Conservation (phyloP, 2,329 filamentous ascomycete genomes). For the Claviceps cyperi region DNA sequence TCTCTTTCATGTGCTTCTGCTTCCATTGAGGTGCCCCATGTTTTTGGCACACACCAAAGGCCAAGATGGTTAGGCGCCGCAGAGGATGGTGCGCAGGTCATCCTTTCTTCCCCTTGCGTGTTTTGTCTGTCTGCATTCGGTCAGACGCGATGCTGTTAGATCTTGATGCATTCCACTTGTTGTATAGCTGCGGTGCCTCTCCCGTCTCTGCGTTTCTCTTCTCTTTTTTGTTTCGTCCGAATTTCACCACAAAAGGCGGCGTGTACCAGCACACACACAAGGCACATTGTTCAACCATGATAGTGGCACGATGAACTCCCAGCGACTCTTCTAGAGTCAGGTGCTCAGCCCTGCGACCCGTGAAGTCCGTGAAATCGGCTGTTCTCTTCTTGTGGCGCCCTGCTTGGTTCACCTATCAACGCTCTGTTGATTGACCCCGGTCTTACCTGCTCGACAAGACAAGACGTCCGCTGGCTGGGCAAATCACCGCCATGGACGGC, state of each 20-base stretch:
- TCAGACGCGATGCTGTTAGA: background rate
- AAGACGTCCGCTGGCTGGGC: conserved; percentile 11
- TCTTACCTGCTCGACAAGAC: conserved; percentile 18
- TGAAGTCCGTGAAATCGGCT: background rate
- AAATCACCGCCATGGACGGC: conserved; percentile 26
- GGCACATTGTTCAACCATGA: background rate
- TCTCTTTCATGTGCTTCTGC: no score
- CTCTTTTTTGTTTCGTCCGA: background rate
- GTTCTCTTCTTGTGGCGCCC: background rate
- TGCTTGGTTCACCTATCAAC: background rate
- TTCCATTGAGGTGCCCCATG: no score
- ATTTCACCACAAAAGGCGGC: background rate
- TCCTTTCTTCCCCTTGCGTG: background rate
- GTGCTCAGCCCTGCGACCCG: background rate
- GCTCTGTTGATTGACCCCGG: conserved; percentile 33
- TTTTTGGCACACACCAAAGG: no score
- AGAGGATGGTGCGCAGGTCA: no score
- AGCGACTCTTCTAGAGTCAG: background rate
- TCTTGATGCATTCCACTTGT: background rate
- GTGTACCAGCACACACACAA: background rate
- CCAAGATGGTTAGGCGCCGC: no score
- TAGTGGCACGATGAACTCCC: background rate
- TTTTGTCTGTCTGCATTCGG: background rate
- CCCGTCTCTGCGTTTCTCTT: background rate
- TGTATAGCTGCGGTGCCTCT: background rate